phyloP scores from a whole-genome alignment of 306 rosid species.

The Vigna hirtella region DNA sequence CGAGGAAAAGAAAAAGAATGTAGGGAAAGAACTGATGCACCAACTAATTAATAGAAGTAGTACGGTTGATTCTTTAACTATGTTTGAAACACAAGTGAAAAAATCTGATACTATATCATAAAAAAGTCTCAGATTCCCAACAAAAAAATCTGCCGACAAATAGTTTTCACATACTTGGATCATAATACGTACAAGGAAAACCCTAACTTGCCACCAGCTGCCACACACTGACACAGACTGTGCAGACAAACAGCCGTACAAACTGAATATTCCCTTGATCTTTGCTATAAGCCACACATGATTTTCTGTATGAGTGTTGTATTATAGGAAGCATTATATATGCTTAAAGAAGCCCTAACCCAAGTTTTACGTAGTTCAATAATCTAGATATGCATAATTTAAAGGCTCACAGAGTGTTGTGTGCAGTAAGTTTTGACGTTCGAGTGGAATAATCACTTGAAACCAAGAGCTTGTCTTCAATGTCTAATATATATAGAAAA shows the following conservation, averaged over 20 bases:
- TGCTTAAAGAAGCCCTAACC: conserved; percentile 19
- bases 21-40: background rate
- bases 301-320: conserved; percentile 28
- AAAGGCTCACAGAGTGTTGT: conserved; percentile 22
- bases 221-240: conserved; percentile 32
- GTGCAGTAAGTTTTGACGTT: conserved; percentile 25
- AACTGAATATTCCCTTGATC: conserved; percentile 44
- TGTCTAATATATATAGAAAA: background rate
- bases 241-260: conserved; percentile 38
- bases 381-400: conserved; percentile 1
- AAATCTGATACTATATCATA: conserved; percentile 9
- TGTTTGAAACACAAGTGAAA: conserved; percentile 10
- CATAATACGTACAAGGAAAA: conserved; percentile 36
- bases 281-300: conserved; percentile 42
- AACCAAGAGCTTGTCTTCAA: conserved; percentile 26
- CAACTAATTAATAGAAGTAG: background rate
- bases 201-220: conserved; percentile 42
- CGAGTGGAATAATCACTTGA: conserved; percentile 8
- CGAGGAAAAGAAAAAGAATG: background rate
- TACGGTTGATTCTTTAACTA: background rate
- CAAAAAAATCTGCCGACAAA: conserved; percentile 42
- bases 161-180: conserved; percentile 34
- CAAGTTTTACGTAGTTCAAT: conserved; percentile 29
- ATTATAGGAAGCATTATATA: conserved; percentile 34
- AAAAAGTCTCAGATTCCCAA: conserved; percentile 33